Conservation (phyloP, 2,329 filamentous ascomycete species). For the Mycogone perniciosa region DNA sequence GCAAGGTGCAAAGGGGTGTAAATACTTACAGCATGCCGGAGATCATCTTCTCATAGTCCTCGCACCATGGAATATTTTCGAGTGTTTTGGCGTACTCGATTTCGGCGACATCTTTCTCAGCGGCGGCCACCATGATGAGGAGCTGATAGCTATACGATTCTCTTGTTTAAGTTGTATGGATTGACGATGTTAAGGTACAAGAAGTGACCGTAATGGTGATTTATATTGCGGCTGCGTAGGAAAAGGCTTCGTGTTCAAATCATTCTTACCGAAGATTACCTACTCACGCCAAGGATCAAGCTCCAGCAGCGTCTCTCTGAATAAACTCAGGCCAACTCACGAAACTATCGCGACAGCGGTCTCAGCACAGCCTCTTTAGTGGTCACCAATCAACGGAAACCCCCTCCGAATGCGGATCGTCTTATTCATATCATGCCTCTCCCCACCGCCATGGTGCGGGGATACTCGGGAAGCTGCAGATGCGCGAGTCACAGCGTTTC, state of each 20-base stretch:
- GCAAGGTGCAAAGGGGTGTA: neutral
- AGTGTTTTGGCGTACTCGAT: conserved; percentile 42
- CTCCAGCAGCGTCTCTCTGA: too few species aligned
- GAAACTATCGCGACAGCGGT: too few species aligned
- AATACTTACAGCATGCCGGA: conserved; percentile 50
- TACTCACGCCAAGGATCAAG: too few species aligned
- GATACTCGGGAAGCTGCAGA: too few species aligned
- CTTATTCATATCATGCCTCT: too few species aligned
- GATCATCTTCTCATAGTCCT: conserved; percentile 60
- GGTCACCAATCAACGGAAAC: too few species aligned
- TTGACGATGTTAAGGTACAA: too few species aligned
- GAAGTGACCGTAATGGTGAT: neutral
- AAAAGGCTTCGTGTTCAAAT: neutral
- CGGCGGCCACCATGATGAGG: conserved; percentile 21
- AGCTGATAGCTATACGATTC: neutral
- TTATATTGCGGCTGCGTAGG: neutral
- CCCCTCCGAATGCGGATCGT: too few species aligned
- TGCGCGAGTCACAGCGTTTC: too few species aligned
- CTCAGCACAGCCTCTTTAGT: too few species aligned
- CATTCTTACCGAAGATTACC: neutral
- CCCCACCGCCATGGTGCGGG: too few species aligned
- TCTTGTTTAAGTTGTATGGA: neutral
- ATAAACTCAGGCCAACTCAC: too few species aligned
- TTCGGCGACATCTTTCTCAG: conserved; percentile 33
- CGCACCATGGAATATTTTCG: conserved; percentile 48